phyloP scores from a whole-genome alignment of 768 basidiomycete species.

The Termitomyces sp. region DNA sequence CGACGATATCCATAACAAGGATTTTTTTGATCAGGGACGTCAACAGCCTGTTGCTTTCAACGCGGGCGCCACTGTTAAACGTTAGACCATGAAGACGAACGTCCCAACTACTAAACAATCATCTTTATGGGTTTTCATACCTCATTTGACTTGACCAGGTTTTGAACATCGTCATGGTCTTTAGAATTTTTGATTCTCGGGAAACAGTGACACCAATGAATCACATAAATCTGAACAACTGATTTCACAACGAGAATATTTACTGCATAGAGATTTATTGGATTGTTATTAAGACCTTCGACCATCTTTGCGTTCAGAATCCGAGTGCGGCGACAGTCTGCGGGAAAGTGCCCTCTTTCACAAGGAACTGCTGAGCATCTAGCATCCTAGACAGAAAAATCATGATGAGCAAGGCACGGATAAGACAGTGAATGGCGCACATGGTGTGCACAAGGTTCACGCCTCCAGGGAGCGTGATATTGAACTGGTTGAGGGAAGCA shows the following conservation, averaged over 20 bases:
- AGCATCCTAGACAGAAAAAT: conserved; percentile 21
- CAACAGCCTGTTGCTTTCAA: too few relatives aligned
- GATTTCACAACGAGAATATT: not conserved
- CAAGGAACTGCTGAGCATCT: conserved; percentile 30
- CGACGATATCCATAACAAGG: too few relatives aligned
- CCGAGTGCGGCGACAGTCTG: conserved; percentile 27
- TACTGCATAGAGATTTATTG: conserved; percentile 2
- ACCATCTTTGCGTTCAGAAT: conserved; percentile 15
- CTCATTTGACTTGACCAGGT: not conserved
- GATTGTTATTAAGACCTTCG: not conserved
- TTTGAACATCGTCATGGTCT: not conserved
- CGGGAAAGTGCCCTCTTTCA: conserved; percentile 24
- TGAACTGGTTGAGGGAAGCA: conserved; percentile 18
- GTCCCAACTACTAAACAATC: too few relatives aligned
- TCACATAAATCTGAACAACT: not conserved
- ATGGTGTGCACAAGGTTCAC: conserved; percentile 23
- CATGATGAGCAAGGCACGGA: not conserved
- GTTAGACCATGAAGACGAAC: too few relatives aligned
- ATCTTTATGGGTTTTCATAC: too few relatives aligned
- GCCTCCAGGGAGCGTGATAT: conserved; percentile 24
- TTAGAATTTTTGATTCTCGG: not conserved
- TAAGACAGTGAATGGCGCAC: conserved; percentile 12
- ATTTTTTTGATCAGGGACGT: too few relatives aligned
- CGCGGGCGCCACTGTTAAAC: too few relatives aligned
- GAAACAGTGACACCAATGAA: not conserved